Conservation (phyloP, 108 stramenopile species). For the Pseudonitzschia multiseries region DNA sequence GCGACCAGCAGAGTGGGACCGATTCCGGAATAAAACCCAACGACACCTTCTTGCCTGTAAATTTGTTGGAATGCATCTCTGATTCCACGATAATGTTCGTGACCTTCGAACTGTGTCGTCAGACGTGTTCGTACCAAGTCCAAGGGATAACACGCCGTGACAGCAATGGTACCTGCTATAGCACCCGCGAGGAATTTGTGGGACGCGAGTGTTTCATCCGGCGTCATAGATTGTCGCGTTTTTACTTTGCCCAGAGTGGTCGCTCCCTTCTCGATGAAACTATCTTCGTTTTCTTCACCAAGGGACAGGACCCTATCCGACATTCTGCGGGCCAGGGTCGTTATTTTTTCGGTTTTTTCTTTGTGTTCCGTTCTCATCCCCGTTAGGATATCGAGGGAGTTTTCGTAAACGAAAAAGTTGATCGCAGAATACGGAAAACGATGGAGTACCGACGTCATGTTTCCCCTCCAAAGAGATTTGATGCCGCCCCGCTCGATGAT, state of each 20-base stretch:
- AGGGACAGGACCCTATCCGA: constrained; percentile 18
- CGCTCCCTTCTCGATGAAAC: constrained; percentile 27
- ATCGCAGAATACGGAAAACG: constrained; percentile 93
- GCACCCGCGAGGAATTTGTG: constrained; percentile 87
- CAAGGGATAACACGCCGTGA: constrained; percentile 90
- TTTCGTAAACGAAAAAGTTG: constrained; percentile 91
- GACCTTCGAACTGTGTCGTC: constrained; percentile 84
- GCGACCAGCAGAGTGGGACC: constrained; percentile 88
- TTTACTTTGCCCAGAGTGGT: background rate
- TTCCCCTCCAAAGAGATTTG: constrained; percentile 89
- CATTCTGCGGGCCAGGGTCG: constrained; percentile 37
- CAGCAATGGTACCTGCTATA: constrained; percentile 78
- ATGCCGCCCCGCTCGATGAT: constrained; percentile 87
- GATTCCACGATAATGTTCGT: constrained; percentile 84
- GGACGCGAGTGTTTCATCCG: constrained; percentile 29
- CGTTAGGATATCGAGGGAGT: constrained; percentile 67
- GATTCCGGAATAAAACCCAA: constrained; percentile 87
- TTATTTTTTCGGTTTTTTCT: constrained; percentile 46
- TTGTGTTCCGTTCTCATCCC: constrained; percentile 45
- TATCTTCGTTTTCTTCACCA: constrained; percentile 24
- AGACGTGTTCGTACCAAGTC: constrained; percentile 91
- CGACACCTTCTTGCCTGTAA: constrained; percentile 66
- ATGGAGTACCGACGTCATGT: constrained; percentile 90
- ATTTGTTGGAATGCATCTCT: constrained; percentile 86
- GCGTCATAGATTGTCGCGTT: constrained; percentile 1